These are phyloP conservation scores for Ottelia alismoides DNA, from an alignment of 106 monocot genomes.

Conservation along the genomic window DNA sequence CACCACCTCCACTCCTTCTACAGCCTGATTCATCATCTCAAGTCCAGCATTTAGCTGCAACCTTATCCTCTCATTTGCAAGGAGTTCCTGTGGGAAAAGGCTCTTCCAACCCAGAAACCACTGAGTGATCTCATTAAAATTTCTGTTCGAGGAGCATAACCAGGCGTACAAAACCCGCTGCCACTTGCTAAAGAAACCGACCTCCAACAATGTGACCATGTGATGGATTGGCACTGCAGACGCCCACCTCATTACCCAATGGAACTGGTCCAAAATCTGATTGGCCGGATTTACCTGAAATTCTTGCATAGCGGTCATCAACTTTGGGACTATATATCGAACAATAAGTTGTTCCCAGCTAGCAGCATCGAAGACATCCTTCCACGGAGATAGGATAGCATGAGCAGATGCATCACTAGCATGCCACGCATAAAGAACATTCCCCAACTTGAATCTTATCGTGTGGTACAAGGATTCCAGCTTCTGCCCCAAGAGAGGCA, in stretches of 20 bases:
- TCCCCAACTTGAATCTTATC: constrained; percentile 46
- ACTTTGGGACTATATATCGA: constrained; percentile 38
- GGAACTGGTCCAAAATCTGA: constrained; percentile 48
- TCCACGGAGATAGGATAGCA: constrained; percentile 66
- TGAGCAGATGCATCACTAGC: constrained; percentile 48
- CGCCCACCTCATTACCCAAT: constrained; percentile 72
- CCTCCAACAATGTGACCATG: constrained; percentile 52
- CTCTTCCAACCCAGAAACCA: constrained; percentile 77
- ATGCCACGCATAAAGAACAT: constrained; percentile 55
- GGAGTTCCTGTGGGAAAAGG: constrained; percentile 47
- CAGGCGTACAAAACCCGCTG: constrained; percentile 49
- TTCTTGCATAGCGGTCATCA: constrained; percentile 39
- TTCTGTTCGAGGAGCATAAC: constrained; percentile 51
- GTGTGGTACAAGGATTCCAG: constrained; percentile 43
- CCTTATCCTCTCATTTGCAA: constrained; percentile 71
- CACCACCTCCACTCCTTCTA: constrained; percentile 42
- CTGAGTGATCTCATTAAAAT: constrained; percentile 40
- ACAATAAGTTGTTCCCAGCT: constrained; percentile 57
- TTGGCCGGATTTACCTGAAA: constrained; percentile 58
- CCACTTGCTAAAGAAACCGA: constrained; percentile 68
- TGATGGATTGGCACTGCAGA: constrained; percentile 49
- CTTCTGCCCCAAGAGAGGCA: constrained; percentile 45
- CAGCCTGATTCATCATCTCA: constrained; percentile 73
- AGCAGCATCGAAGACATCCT: constrained; percentile 55
- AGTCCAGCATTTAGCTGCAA: no score